Evolutionary conservation across 768 basidiomycete species (phyloP).

Genomic region (Psilocybe cyanescens): DNA sequence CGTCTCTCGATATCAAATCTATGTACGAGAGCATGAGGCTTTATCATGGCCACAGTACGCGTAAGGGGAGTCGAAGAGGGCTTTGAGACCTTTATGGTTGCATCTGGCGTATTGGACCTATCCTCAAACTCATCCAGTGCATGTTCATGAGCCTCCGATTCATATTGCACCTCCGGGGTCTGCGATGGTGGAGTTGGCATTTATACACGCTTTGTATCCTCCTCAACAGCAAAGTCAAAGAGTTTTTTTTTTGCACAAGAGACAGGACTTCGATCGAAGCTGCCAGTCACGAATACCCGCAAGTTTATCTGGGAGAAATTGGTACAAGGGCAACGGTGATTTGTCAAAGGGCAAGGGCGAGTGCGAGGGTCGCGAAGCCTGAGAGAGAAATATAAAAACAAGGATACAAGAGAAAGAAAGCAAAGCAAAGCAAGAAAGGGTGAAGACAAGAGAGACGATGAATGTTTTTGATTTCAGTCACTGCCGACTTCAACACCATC

Average conservation of each 20-base stretch:
- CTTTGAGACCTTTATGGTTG: slow-evolving; percentile 13
- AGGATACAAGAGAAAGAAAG: slow-evolving; percentile 4
- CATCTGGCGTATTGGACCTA: slow-evolving; percentile 12
- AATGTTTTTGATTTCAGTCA: slow-evolving; percentile 9
- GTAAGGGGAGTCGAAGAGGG: slow-evolving; percentile 34
- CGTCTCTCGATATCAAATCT: slow-evolving; percentile 82
- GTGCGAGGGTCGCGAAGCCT: not conserved
- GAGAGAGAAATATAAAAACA: slow-evolving; percentile 6
- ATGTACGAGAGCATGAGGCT: slow-evolving; percentile 72
- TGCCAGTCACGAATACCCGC: not conserved
- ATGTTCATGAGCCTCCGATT: slow-evolving; percentile 12
- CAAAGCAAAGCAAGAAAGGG: slow-evolving; percentile 7
- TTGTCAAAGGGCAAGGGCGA: not conserved
- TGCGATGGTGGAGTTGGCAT: slow-evolving; percentile 28
- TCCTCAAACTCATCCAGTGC: slow-evolving; percentile 6
- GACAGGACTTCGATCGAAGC: not conserved
- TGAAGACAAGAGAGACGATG: slow-evolving; percentile 8
- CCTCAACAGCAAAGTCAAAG: not conserved
- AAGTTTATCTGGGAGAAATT: not conserved
- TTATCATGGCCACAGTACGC: slow-evolving; percentile 85
- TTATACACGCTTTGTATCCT: slow-evolving; percentile 6
- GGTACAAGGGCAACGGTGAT: not conserved
- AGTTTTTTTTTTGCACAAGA: not conserved
- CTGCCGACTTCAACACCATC: not conserved
- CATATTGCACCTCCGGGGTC: slow-evolving; percentile 23